These are phyloP conservation scores for Claviceps monticola DNA, from an alignment of 2,329 filamentous ascomycete genomes.

Conservation along the genomic window DNA sequence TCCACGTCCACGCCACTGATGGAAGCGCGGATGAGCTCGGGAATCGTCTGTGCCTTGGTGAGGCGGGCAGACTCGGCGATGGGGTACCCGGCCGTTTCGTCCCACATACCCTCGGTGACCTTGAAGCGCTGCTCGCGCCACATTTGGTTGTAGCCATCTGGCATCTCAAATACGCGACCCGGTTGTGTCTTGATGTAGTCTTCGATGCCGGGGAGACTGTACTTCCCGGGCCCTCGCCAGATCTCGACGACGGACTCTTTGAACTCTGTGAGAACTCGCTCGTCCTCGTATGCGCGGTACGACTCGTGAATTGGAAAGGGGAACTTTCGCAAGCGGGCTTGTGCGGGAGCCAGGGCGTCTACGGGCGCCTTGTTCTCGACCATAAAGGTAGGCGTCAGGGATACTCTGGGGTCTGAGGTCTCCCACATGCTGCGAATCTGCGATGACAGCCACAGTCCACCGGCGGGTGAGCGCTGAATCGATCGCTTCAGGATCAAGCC, in stretches of 20 bases:
- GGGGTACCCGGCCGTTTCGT: slow-evolving; percentile 60
- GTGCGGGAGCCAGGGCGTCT: slow-evolving; percentile 67
- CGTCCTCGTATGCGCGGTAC: slow-evolving; percentile 76
- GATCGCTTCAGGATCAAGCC: slow-evolving; percentile 88
- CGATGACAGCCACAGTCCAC: slow-evolving; percentile 77
- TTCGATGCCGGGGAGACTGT: slow-evolving; percentile 53
- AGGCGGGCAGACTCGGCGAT: slow-evolving; percentile 30
- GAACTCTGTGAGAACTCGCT: slow-evolving; percentile 86
- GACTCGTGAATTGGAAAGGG: slow-evolving; percentile 46
- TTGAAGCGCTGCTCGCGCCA: slow-evolving; percentile 81
- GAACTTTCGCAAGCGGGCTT: slow-evolving; percentile 63
- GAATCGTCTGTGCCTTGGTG: slow-evolving; percentile 65
- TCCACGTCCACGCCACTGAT: slow-evolving; percentile 79
- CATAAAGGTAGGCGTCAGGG: slow-evolving; percentile 73
- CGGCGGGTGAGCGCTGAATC: slow-evolving; percentile 71
- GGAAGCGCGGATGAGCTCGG: slow-evolving; percentile 64
- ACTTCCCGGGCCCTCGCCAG: slow-evolving; percentile 68
- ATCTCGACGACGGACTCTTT: slow-evolving; percentile 95
- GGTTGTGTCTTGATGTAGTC: slow-evolving; percentile 61
- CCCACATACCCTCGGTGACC: slow-evolving; percentile 81
- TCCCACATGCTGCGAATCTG: slow-evolving; percentile 76
- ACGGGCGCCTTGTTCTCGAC: slow-evolving; percentile 79
- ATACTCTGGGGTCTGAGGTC: slow-evolving; percentile 52
- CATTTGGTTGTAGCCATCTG: slow-evolving; percentile 90
- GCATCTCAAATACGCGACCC: slow-evolving; percentile 89